Evolutionary conservation across 352 stramenopile genomes (phyloP), one percentile per base, ranked within the genome.

Genomic region (Globisporangium parvum): DNA sequence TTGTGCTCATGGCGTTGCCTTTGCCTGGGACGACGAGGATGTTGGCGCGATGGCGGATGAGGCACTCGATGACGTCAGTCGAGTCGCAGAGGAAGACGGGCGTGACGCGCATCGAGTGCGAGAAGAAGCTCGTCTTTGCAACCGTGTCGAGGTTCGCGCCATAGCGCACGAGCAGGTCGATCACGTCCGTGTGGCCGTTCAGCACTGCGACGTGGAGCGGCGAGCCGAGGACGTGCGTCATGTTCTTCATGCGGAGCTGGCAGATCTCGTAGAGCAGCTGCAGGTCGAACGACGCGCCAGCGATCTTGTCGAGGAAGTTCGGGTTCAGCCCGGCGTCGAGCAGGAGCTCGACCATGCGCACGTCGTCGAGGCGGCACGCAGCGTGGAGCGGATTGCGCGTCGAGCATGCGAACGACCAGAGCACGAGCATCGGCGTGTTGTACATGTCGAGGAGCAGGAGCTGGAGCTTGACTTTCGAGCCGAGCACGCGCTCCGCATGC

Each of bases 291-390:
- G 68, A 71, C 31, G 70, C 71, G 6, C 83, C 79, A 3, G 76
- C 69, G 47, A 88, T 88, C 68, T 91, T 91, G 65, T 93, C 83
- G 24, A 91, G 65, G 42, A 82, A 80, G 47, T 93, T 90, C 1
- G 83, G 69, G 51, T 86, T 83, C 33, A 93, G 51, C 1, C 79
- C 79, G 6, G 75, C 74, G 14, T 84, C 63, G 9, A 88, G 66
- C 23, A 93, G 59, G 44, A 82, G 51, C 31, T 79, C 60, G 0
- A 85, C 69, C 55, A 88, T 80, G 33, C 56, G 59, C 17, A 82
- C 65, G 60, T 93, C 79, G 20, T 80, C 80, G 1, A 72, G 58
- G 18, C 75, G 73, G 49, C 80, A 88, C 21, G 81, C 84, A 2
- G 85, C 73, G 46, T 91, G 81, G 44, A 93, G 65, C 8, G 84